phyloP scores from a whole-genome alignment of 345 rosid species.

The Lepidium aucheri region DNA sequence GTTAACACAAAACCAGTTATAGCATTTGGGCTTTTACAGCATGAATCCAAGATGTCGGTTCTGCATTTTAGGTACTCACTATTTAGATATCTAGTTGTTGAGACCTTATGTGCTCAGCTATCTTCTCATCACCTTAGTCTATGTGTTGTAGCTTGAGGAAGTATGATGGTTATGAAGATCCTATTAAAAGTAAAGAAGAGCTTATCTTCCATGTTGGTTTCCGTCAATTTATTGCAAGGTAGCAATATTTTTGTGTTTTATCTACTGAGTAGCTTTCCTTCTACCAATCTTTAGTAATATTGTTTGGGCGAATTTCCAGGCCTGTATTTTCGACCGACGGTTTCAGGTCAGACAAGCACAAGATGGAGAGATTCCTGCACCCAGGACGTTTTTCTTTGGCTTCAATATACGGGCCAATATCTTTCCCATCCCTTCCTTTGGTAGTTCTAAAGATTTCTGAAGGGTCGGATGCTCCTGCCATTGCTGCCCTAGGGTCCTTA shows the following conservation, averaged over 20 bases:
- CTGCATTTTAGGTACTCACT: constrained; percentile 76
- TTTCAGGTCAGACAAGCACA: constrained; percentile 75
- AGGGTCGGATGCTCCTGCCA: constrained; percentile 39
- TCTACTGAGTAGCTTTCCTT: background rate
- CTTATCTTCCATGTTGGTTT: constrained; percentile 88
- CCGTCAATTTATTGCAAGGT: constrained; percentile 90
- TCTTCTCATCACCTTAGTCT: constrained; percentile 3
- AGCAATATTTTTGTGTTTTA: background rate
- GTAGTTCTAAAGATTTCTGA: constrained; percentile 56
- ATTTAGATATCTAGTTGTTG: constrained; percentile 1
- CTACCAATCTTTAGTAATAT: background rate
- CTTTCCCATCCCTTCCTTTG: constrained; percentile 78
- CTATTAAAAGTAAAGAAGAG: constrained; percentile 88
- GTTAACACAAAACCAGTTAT: constrained; percentile 43
- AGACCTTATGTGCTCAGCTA: background rate
- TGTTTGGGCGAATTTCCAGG: constrained; percentile 30
- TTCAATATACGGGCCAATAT: constrained; percentile 80
- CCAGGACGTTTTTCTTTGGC: constrained; percentile 72
- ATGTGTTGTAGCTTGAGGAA: constrained; percentile 58
- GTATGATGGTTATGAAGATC: constrained; percentile 63
- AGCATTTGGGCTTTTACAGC: constrained; percentile 84
- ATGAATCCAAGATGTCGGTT: constrained; percentile 97
- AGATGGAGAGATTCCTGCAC: constrained; percentile 96
- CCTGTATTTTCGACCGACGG: constrained; percentile 81
- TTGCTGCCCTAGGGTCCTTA: constrained; percentile 91